phyloP scores from a whole-genome alignment of 441 rosid genomes.

The Geranium incanum region DNA sequence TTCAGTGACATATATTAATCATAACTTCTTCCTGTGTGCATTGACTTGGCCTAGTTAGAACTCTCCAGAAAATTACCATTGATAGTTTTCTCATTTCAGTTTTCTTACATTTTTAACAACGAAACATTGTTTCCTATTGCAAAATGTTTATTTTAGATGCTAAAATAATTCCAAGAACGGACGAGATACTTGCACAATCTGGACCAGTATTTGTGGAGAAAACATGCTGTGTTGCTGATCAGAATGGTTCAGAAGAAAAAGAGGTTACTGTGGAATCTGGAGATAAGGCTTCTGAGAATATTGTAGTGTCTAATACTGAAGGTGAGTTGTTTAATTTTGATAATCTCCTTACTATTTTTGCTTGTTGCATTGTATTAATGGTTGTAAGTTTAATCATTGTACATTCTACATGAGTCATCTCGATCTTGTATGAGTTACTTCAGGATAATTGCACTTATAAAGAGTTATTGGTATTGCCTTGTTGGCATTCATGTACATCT shows the following conservation, averaged over 20 bases:
- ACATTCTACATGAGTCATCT: neutral
- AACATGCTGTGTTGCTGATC: constrained; percentile 14
- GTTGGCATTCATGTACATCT: neutral
- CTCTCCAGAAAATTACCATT: neutral
- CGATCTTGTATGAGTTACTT: neutral
- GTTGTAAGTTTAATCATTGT: neutral
- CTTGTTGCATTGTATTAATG: neutral
- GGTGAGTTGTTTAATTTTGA: constrained; percentile 23
- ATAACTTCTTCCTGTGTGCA: neutral
- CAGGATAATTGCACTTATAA: neutral
- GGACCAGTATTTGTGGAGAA: constrained; percentile 23
- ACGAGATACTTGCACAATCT: constrained; percentile 16
- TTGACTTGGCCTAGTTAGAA: neutral
- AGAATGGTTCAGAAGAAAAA: constrained; percentile 20
- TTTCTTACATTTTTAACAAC: neutral
- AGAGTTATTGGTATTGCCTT: neutral
- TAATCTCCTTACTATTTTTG: neutral
- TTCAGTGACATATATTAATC: neutral
- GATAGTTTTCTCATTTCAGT: neutral
- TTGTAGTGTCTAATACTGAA: constrained; percentile 16
- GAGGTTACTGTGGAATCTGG: constrained; percentile 23
- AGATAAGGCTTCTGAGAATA: constrained; percentile 23
- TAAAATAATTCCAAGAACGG: constrained; percentile 19
- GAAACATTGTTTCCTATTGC: neutral
- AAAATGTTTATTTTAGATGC: constrained; percentile 15